Conservation (phyloP, 352 stramenopile species). For the Phytophthora brassicae region DNA sequence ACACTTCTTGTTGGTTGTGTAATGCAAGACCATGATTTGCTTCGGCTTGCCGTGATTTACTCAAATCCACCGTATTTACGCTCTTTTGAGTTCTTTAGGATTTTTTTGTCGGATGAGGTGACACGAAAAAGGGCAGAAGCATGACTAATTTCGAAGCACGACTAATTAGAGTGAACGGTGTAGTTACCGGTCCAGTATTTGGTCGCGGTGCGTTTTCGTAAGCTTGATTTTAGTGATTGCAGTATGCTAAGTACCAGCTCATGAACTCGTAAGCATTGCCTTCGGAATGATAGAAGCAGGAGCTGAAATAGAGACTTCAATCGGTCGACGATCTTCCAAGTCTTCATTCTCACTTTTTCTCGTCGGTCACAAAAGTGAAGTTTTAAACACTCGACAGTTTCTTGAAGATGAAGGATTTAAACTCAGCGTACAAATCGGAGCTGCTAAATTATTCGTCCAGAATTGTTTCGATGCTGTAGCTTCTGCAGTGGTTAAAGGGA, state of each 20-base stretch:
- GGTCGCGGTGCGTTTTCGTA: constrained; percentile 1
- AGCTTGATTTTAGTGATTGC: constrained; percentile 12
- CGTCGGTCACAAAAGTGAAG: constrained; percentile 34
- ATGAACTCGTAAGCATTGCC: background rate
- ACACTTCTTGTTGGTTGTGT: too few species aligned
- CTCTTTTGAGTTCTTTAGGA: too few species aligned
- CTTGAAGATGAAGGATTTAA: constrained; percentile 21
- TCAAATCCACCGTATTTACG: too few species aligned
- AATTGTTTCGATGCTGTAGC: constrained; percentile 22
- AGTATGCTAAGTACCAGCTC: background rate
- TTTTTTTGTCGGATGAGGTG: too few species aligned
- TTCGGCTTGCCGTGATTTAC: too few species aligned
- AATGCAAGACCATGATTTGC: too few species aligned
- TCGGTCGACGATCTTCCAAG: too few species aligned
- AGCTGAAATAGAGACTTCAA: too few species aligned
- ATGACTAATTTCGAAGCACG: too few species aligned
- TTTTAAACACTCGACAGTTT: constrained; percentile 19
- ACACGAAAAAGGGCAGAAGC: too few species aligned
- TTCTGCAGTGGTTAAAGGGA: background rate
- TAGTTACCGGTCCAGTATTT: too few species aligned
- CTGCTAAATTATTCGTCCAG: constrained; percentile 25
- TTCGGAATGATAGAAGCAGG: constrained; percentile 13
- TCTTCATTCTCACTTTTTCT: constrained; percentile 36
- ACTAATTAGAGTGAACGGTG: too few species aligned
- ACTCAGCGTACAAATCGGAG: constrained; percentile 23